A percentile compares a stretch with the other conserved stretches of the same genome.
phyloP scores from a whole-genome alignment of 306 rosid genomes.

The Gleditsia sinensis region DNA sequence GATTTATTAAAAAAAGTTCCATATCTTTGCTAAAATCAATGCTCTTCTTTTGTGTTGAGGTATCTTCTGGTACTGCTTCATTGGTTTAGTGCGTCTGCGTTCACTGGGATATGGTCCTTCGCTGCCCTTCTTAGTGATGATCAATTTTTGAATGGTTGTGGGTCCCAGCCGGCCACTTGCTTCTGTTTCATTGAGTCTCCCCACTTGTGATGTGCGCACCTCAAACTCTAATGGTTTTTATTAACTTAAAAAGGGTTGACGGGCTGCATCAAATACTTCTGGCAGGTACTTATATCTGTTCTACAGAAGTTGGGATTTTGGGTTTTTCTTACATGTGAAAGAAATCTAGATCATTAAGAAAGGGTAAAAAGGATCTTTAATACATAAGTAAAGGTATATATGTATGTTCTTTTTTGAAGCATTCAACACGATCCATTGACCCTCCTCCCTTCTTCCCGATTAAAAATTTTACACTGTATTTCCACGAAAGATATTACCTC shows the following conservation, averaged over 20 bases:
- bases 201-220: slow-evolving; percentile 57
- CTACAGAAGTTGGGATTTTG: slow-evolving; percentile 54
- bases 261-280: slow-evolving; percentile 60
- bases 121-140: slow-evolving; percentile 69
- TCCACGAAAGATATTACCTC: neutral
- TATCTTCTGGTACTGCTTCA: slow-evolving; percentile 79
- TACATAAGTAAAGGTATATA: neutral
- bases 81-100: slow-evolving; percentile 76
- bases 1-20: slow-evolving; percentile 44
- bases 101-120: slow-evolving; percentile 60
- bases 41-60: slow-evolving; percentile 65
- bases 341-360: neutral
- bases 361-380: neutral
- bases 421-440: neutral
- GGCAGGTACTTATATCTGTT: slow-evolving; percentile 67
- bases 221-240: slow-evolving; percentile 53
- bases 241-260: slow-evolving; percentile 48
- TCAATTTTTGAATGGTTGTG: slow-evolving; percentile 64
- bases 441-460: neutral
- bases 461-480: neutral
- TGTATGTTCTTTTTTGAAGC: neutral
- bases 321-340: neutral
- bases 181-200: slow-evolving; percentile 65
- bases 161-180: slow-evolving; percentile 67
- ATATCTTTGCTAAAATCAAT: slow-evolving; percentile 66